These are phyloP conservation scores for Phytopythium oedochilum DNA, from an alignment of 352 stramenopile genomes.

Conservation along the genomic window DNA sequence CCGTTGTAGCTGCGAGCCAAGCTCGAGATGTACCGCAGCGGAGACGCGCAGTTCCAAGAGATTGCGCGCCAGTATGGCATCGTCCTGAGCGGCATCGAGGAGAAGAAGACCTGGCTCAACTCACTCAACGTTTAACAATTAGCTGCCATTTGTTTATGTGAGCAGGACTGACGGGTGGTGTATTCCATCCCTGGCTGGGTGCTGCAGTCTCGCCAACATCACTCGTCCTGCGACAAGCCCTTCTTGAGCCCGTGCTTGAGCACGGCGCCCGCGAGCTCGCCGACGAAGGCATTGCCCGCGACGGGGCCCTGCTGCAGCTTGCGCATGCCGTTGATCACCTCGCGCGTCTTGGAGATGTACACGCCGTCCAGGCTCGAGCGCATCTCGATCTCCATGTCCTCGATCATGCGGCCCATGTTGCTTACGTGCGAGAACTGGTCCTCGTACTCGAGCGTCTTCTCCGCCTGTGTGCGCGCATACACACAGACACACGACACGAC, in stretches of 20 bases:
- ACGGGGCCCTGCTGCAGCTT: conserved; percentile 66
- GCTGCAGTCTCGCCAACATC: too few relatives aligned
- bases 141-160: conserved; percentile 3
- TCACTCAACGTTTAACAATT: conserved; percentile 31
- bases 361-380: conserved; percentile 88
- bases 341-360: conserved; percentile 95
- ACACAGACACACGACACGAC: not conserved
- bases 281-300: conserved; percentile 63
- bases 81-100: conserved; percentile 25
- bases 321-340: conserved; percentile 92
- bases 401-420: conserved; percentile 95
- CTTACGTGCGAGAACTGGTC: conserved; percentile 84
- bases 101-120: conserved; percentile 36
- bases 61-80: conserved; percentile 29
- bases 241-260: conserved; percentile 74
- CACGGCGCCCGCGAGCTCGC: conserved; percentile 64
- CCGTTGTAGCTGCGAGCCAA: conserved; percentile 26
- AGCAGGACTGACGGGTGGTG: too few relatives aligned
- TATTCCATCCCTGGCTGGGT: not conserved
- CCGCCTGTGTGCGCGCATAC: too few relatives aligned
- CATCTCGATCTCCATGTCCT: conserved; percentile 96
- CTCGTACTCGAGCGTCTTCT: conserved; percentile 71
- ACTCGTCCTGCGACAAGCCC: conserved; percentile 5
- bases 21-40: conserved; percentile 25
- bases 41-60: conserved; percentile 28